phyloP scores from a whole-genome alignment of 2,329 filamentous ascomycete genomes.

The Colletotrichum destructivum region DNA sequence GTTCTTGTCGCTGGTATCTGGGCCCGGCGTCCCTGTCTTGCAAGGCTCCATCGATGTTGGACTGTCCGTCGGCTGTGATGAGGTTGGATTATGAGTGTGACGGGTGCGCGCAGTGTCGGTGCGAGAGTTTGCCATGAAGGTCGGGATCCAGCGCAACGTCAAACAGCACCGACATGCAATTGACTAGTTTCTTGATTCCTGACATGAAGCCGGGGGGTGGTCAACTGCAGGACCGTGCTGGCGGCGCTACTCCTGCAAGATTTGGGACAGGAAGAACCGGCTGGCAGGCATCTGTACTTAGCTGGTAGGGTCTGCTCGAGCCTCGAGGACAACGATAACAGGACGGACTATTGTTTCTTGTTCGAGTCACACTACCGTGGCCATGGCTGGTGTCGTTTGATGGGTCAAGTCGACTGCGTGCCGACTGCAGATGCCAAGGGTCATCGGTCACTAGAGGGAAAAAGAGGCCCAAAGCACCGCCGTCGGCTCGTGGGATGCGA shows the following conservation, averaged over 20 bases:
- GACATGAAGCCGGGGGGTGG: neutral
- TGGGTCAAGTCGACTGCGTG: neutral
- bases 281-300: conserved; percentile 5
- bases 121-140: neutral
- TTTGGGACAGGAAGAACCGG: conserved; percentile 3
- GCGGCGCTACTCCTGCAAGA: conserved; percentile 1
- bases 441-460: conserved; percentile 13
- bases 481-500: conserved; percentile 8
- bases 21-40: conserved; percentile 11
- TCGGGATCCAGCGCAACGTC: conserved; percentile 9
- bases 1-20: conserved; percentile 5
- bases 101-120: conserved; percentile 11
- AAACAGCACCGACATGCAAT: conserved; percentile 19
- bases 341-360: conserved; percentile 29
- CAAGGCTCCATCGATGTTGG: conserved; percentile 13
- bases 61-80: conserved; percentile 4
- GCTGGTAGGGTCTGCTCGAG: conserved; percentile 13
- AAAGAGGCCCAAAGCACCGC: conserved; percentile 22
- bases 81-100: conserved; percentile 25
- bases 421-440: neutral
- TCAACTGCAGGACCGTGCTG: conserved; percentile 2
- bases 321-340: conserved; percentile 18
- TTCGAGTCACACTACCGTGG: conserved; percentile 32
- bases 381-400: conserved; percentile 10
- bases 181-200: conserved; percentile 1